Evolutionary conservation across 176 grass and related monocot species (phyloP).

Genomic region (Calamus simplicifolius): DNA sequence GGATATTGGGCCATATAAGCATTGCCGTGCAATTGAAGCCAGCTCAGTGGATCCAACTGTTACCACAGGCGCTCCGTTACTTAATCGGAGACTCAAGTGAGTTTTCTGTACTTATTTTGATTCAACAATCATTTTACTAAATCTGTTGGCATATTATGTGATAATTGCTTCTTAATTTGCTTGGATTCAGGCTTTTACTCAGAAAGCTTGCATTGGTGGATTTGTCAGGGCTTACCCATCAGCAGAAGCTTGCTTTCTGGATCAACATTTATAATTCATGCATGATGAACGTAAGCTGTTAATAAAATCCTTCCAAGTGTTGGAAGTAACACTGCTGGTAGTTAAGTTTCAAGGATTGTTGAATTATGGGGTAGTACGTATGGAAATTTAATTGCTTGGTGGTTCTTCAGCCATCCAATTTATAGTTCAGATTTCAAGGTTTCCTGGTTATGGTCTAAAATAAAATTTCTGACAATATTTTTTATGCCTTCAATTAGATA

Average conservation of each 20-base stretch:
- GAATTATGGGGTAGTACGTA: too few relatives aligned
- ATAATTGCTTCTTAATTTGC: too few relatives aligned
- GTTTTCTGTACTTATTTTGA: constrained; percentile 12
- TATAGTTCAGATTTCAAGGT: too few relatives aligned
- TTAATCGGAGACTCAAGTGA: constrained; percentile 65
- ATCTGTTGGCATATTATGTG: too few relatives aligned
- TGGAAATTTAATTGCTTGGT: too few relatives aligned
- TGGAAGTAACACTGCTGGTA: too few relatives aligned
- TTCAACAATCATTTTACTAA: not conserved
- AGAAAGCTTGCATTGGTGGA: constrained; percentile 53
- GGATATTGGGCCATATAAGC: constrained; percentile 74
- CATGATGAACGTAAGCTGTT: constrained; percentile 96
- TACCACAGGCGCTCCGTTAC: constrained; percentile 29
- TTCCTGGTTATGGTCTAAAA: too few relatives aligned
- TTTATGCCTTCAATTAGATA: not conserved
- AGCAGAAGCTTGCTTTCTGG: constrained; percentile 97
- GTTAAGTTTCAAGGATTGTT: too few relatives aligned
- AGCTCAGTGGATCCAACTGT: constrained; percentile 38
- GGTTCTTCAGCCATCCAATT: too few relatives aligned
- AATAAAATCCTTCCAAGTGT: not conserved
- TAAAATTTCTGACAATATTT: not conserved
- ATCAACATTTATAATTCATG: constrained; percentile 95
- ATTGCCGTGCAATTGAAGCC: constrained; percentile 45
- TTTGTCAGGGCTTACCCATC: constrained; percentile 60
- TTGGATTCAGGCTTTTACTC: constrained; percentile 51